Conservation (phyloP, 129 eudicot genomes). For the Dittrichia graveolens region DNA sequence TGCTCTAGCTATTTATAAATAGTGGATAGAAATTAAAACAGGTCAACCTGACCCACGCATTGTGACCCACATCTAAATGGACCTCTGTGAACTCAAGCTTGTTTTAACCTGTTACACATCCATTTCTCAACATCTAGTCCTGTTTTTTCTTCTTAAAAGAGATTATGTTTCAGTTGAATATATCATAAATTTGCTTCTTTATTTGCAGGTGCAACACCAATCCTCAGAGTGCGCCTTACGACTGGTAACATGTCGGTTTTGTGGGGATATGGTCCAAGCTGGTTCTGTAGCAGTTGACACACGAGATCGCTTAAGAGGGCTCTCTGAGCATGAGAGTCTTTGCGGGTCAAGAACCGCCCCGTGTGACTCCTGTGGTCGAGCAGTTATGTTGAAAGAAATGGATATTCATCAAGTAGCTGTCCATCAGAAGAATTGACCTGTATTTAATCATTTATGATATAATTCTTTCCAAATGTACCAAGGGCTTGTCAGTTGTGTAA, state of each 20-base stretch:
- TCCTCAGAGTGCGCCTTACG: slow-evolving; percentile 73
- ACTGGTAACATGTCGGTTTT: slow-evolving; percentile 78
- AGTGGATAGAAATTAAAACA: too few species aligned
- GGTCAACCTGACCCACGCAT: too few species aligned
- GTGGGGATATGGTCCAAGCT: slow-evolving; percentile 97
- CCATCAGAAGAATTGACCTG: slow-evolving; percentile 62
- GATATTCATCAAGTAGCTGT: slow-evolving; percentile 95
- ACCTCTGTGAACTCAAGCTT: too few species aligned
- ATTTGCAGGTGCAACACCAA: slow-evolving; percentile 75
- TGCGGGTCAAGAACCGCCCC: slow-evolving; percentile 98
- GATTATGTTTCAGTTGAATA: background rate
- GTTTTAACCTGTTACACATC: too few species aligned
- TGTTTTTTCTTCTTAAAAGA: too few species aligned
- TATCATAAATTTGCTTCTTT: background rate
- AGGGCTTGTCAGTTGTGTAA: slow-evolving; percentile 3
- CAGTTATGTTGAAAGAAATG: slow-evolving; percentile 98
- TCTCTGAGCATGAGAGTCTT: slow-evolving; percentile 77
- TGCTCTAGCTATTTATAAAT: too few species aligned
- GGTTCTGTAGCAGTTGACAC: slow-evolving; percentile 72
- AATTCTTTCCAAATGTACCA: background rate
- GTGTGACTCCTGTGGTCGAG: slow-evolving; percentile 93
- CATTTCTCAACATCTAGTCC: too few species aligned
- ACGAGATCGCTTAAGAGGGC: slow-evolving; percentile 83
- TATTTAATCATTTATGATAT: background rate
- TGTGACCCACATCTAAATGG: too few species aligned